Conservation (phyloP, 169 alveolate genomes). For the Eimeria maxima region DNA sequence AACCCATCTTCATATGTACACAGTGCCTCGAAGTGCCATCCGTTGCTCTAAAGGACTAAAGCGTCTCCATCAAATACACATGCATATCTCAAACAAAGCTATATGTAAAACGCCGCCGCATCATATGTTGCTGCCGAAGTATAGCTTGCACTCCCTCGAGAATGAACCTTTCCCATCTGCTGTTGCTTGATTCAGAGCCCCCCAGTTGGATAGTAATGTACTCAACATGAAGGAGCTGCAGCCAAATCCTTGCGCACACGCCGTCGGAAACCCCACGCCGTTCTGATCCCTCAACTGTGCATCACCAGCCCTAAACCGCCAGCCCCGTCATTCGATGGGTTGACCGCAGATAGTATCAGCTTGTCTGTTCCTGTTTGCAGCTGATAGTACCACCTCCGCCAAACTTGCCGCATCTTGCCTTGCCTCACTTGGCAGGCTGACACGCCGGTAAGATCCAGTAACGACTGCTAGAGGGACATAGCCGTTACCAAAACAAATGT, state of each 20-base stretch:
- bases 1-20: not conserved
- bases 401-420: not conserved
- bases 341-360: not conserved
- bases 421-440: too few species aligned
- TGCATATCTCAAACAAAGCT: not conserved
- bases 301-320: not conserved
- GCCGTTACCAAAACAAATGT: not conserved
- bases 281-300: not conserved
- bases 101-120: not conserved
- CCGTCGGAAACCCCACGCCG: not conserved
- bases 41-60: not conserved
- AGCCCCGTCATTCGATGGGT: not conserved
- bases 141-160: not conserved
- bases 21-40: not conserved
- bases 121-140: not conserved
- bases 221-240: not conserved
- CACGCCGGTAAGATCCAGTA: not conserved
- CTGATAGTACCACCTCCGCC: not conserved
- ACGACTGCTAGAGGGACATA: not conserved
- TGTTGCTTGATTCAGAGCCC: not conserved
- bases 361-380: not conserved
- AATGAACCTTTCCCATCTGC: not conserved
- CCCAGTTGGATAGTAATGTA: not conserved
- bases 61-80: not conserved
- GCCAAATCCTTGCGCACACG: not conserved